Evolutionary conservation across 179 eudicot species (phyloP), one percentile per base, ranked within the genome.

Genomic region (Silene coronaria): DNA sequence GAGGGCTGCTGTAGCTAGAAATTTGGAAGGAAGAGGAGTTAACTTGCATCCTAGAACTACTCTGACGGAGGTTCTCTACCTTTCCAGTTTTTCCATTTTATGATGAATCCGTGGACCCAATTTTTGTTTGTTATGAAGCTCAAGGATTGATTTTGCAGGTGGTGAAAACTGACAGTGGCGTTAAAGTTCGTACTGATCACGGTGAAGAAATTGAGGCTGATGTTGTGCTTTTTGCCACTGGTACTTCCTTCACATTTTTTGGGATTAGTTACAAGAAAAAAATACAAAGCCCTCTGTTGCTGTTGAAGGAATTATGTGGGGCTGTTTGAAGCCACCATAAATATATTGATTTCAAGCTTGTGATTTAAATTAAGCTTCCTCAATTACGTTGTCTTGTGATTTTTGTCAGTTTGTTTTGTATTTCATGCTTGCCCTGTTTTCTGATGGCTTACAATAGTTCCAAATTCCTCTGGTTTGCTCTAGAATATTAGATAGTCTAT

Each of bases 171-270:
- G 93, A 84, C 45, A 77, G 85, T 28, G 99, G 97, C 46, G 83
- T 96, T 74, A 91, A 87, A 87, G 97, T 85, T 79, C 76, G 75
- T 26, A 93, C 97, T 27, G 93, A 88, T 82, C 97, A 91, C 60
- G 99, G 99, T 79, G 97, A 91, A 87, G 99, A 89, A 79, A 71
- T 96, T 72, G 80, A 82, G 76, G 97, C 93, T 28, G 99, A 96
- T 88, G 97, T 81, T 76, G 97, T 96, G 7, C 92, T 96, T 78
- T 91, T 96, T 82, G 97, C 97, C 65, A 96, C 99, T 19, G 97
- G 99, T 96, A 88, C 79, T 70, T 70, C 17, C 24, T 10, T 21
- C 46, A 32, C 46, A 51, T 72, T 59, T 36, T 12, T 58, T 14
- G 26, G 32, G 65, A 26, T 32, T 38, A 32, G 16, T 55, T 14